Conservation (phyloP, 441 rosid species). For the Corymbia citriodora region DNA sequence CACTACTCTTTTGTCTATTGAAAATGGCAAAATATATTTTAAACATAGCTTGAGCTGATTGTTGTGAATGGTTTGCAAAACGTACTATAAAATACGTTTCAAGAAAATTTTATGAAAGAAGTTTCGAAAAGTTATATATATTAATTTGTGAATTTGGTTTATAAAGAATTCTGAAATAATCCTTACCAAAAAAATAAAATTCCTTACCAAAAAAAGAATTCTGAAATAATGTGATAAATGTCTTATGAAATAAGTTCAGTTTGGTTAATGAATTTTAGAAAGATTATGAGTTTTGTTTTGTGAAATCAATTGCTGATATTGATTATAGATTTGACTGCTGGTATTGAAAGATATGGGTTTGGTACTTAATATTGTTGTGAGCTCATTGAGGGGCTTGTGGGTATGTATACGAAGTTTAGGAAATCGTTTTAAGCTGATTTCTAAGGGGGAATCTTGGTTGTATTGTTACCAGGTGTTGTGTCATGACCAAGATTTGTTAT, state of each 20-base stretch:
- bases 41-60: too few relatives aligned
- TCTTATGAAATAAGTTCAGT: background rate
- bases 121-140: too few relatives aligned
- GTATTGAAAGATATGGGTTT: background rate
- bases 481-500: too few relatives aligned
- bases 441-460: background rate
- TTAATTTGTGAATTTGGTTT: background rate
- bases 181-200: too few relatives aligned
- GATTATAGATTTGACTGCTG: background rate
- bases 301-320: background rate
- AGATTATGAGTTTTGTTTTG: background rate
- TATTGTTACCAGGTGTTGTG: background rate
- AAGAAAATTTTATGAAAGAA: too few relatives aligned
- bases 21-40: too few relatives aligned
- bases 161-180: too few relatives aligned
- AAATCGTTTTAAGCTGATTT: fast-evolving
- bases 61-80: too few relatives aligned
- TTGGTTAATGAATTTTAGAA: background rate
- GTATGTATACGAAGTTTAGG: too few relatives aligned
- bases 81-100: too few relatives aligned
- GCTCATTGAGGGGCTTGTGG: background rate
- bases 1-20: too few relatives aligned
- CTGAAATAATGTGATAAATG: background rate
- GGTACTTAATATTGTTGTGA: background rate
- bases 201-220: too few relatives aligned